These are phyloP conservation scores for Penicillium fuscoglaucum DNA, from an alignment of 2,329 filamentous ascomycete species.

Conservation along the genomic window DNA sequence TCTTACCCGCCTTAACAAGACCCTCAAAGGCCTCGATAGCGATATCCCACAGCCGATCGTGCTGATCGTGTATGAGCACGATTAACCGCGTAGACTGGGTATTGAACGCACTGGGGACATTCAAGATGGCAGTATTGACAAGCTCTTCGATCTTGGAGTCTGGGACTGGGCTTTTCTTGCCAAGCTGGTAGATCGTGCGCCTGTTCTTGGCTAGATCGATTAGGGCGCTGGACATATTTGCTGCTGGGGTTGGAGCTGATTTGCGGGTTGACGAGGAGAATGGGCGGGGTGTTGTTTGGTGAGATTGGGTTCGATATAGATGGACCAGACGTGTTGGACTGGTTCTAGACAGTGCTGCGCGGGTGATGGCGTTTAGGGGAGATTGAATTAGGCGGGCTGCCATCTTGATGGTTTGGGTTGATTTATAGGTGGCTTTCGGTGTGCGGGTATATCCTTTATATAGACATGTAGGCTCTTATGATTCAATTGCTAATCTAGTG, in stretches of 20 bases:
- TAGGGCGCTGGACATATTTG: slow-evolving; percentile 24
- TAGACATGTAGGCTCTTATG: not conserved
- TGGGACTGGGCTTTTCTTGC: slow-evolving; percentile 35
- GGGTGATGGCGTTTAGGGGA: not conserved
- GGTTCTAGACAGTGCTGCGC: not conserved
- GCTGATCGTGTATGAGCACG: slow-evolving; percentile 76
- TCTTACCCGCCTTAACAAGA: slow-evolving; percentile 60
- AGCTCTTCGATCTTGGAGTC: slow-evolving; percentile 41
- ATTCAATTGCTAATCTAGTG: not conserved
- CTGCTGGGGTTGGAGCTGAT: not conserved
- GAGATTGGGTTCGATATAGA: not conserved
- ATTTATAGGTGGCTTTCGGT: no score
- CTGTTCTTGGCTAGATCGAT: slow-evolving; percentile 36
- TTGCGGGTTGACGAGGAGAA: not conserved
- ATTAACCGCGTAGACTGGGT: slow-evolving; percentile 77
- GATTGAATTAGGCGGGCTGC: not conserved
- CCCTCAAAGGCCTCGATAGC: slow-evolving; percentile 64
- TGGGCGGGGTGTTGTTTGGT: not conserved
- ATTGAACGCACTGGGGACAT: slow-evolving; percentile 84
- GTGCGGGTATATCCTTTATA: not conserved
- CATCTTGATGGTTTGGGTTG: not conserved
- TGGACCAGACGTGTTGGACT: not conserved
- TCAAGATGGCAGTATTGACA: slow-evolving; percentile 55
- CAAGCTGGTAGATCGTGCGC: slow-evolving; percentile 41
- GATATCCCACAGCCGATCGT: slow-evolving; percentile 85